Base-by-base conservation (phyloP, 768 basidiomycete genomes). In the Termitomyces sp. region DNA sequence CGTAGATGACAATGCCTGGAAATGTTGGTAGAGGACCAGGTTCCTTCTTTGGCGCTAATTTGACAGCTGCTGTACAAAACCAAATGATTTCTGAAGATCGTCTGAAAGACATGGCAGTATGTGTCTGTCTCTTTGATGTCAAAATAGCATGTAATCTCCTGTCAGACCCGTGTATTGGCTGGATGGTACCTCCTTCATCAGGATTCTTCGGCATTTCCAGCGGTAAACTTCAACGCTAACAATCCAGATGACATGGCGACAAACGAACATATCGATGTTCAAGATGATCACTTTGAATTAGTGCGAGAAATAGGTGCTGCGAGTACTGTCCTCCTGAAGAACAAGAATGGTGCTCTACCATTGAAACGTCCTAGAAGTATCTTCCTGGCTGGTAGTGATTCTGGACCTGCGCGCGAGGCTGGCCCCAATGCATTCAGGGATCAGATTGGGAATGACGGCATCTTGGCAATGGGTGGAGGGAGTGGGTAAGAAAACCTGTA, bases 391-490 rank as follows among this genome's bases (percentile, higher is more conserved):
- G 89, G 88, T 16, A 83, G 83, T 59, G 81, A 82, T 62, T 81
- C 82, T 15, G 88, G 82, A 8, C 88, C 89, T 2, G 81, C 58
- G 8, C 55, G 83, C 22, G 70, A 61, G 34, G 70, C 76, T 39
- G 92, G 92, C 0, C 88, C 91, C 0, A 93, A 92, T 64, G 79
- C 81, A 49, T 91, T 84, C 56, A 24, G 70, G 3, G 86, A 91
- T 60, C 81, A 78, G 64, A 81, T 77, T 48, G 85, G 85, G 18
- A 73, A 75, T 26, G 81, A 79, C 42, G 92, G 92, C 8, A 79
- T 88, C 13, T 77, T 97, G 22, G 92, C 92, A 5, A 88, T 94
- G 87, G 93, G 93, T 16, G 96, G 94, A 93, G 94, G 91, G n/a
- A 53, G 61, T 9, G 60, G 60, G 60, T 60, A 24, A 41, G 55